Percentiles rank a stretch among this genome's conserved stretches.
Evolutionary conservation across 139 green algal genomes (phyloP).

Genomic region (Asterochloris sp.): DNA sequence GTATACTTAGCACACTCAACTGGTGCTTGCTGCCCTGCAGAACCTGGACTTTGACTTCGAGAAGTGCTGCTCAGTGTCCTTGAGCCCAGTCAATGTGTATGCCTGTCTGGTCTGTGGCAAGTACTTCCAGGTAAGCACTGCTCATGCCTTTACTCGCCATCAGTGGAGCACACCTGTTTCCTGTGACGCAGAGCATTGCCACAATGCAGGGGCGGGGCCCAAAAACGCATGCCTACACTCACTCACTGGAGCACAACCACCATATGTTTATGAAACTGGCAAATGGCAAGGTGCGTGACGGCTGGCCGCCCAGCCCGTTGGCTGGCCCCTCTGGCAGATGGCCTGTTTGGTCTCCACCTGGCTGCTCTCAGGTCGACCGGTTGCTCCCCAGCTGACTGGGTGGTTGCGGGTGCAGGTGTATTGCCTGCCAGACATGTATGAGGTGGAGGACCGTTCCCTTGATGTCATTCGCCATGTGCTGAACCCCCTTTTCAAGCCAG

Average conservation of each 20-base stretch:
- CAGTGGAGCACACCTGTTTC: background rate
- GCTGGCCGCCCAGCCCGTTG: too few relatives aligned
- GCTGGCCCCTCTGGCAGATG: too few relatives aligned
- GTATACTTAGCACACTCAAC: background rate
- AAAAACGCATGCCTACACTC: conserved; percentile 90
- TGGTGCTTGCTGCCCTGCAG: conserved; percentile 29
- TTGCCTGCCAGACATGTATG: conserved; percentile 96
- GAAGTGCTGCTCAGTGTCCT: conserved; percentile 94
- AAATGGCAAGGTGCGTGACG: conserved; percentile 58
- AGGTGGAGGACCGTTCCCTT: conserved; percentile 89
- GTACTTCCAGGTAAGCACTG: conserved; percentile 85
- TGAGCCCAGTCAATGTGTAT: conserved; percentile 94
- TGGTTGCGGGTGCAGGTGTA: conserved; percentile 54
- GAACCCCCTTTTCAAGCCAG: conserved; percentile 70
- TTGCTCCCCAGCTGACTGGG: too few relatives aligned
- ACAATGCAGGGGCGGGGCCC: conserved; percentile 70
- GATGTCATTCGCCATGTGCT: conserved; percentile 92
- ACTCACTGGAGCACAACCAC: conserved; percentile 86
- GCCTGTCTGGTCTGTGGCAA: conserved; percentile 97
- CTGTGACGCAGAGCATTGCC: too few relatives aligned
- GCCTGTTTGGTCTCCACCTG: too few relatives aligned
- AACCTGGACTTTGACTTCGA: conserved; percentile 99
- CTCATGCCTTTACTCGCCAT: background rate
- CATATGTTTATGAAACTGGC: conserved; percentile 98
- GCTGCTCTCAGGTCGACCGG: too few relatives aligned